A percentile compares a stretch with the other conserved stretches of the same genome.
phyloP scores from a whole-genome alignment of 176 grass and related monocot species.

The Oryza australiensis region DNA sequence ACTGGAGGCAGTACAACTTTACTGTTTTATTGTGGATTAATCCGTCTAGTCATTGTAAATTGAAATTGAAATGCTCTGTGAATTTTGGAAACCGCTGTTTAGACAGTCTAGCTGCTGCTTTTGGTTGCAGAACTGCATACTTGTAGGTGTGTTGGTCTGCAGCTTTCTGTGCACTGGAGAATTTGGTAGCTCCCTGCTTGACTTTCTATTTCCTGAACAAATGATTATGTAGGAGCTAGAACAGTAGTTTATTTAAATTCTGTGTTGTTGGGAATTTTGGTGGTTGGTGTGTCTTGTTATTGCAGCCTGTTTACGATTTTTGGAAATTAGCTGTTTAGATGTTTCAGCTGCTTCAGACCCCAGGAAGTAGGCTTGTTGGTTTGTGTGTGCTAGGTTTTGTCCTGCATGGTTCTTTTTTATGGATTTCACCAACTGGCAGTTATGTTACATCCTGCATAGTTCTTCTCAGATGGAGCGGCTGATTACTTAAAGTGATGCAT shows the following conservation, averaged over 20 bases:
- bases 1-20: conserved; percentile 17
- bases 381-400: not conserved
- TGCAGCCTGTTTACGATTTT: not conserved
- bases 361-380: not conserved
- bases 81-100: not conserved
- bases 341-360: not conserved
- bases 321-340: conserved; percentile 17
- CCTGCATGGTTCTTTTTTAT: not conserved
- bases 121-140: not conserved
- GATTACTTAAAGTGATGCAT: not conserved
- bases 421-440: not conserved
- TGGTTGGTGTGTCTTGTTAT: not conserved
- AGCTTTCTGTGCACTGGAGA: not conserved
- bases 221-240: conserved; percentile 21
- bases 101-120: not conserved
- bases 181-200: not conserved
- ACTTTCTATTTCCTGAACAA: conserved; percentile 16
- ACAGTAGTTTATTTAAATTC: conserved; percentile 22
- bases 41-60: not conserved
- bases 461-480: not conserved
- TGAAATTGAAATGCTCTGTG: not conserved
- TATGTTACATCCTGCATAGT: not conserved
- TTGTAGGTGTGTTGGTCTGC: not conserved
- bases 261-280: conserved; percentile 8
- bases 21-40: conserved; percentile 25